phyloP scores from a whole-genome alignment of 2,329 filamentous ascomycete genomes.

The Ophiostoma fasciatum region DNA sequence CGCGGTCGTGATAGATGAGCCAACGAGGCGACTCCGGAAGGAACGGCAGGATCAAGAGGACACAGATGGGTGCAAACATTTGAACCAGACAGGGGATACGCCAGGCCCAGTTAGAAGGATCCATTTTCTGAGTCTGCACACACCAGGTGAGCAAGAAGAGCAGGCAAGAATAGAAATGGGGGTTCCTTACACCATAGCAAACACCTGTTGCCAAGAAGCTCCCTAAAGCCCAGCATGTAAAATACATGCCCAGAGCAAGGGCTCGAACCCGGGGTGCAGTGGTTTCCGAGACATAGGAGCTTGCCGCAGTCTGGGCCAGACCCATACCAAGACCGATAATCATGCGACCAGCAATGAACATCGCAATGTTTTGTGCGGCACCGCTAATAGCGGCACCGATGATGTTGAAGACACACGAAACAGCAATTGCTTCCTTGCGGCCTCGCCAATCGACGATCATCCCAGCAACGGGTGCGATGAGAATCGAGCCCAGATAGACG shows the following conservation, averaged over 20 bases:
- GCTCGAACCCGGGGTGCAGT: conserved; percentile 8
- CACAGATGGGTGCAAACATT: conserved; percentile 11
- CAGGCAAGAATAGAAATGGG: not conserved
- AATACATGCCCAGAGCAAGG: conserved; percentile 10
- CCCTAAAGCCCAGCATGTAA: conserved; percentile 10
- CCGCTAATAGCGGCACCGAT: conserved; percentile 13
- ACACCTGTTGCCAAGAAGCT: conserved; percentile 13
- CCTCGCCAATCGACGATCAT: conserved; percentile 15
- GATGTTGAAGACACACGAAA: conserved; percentile 13
- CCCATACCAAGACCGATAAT: conserved; percentile 15
- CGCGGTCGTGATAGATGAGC: conserved; percentile 19
- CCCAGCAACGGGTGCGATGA: conserved; percentile 12
- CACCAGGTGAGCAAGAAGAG: too few species aligned
- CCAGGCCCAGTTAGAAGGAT: too few species aligned
- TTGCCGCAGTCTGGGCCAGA: conserved; percentile 10
- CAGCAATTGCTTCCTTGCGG: conserved; percentile 10
- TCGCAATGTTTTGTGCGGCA: conserved; percentile 14
- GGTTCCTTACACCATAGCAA: conserved; percentile 14
- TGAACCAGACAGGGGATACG: conserved; percentile 13
- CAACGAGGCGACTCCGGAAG: conserved; percentile 21
- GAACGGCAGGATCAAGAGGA: conserved; percentile 9
- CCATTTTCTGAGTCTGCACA: too few species aligned
- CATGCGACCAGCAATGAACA: conserved; percentile 16
- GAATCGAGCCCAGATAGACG: conserved; percentile 15
- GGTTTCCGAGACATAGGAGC: conserved; percentile 11